These are phyloP conservation scores for Selenicereus undatus DNA, from an alignment of 148 eudicot genomes.

Conservation along the genomic window DNA sequence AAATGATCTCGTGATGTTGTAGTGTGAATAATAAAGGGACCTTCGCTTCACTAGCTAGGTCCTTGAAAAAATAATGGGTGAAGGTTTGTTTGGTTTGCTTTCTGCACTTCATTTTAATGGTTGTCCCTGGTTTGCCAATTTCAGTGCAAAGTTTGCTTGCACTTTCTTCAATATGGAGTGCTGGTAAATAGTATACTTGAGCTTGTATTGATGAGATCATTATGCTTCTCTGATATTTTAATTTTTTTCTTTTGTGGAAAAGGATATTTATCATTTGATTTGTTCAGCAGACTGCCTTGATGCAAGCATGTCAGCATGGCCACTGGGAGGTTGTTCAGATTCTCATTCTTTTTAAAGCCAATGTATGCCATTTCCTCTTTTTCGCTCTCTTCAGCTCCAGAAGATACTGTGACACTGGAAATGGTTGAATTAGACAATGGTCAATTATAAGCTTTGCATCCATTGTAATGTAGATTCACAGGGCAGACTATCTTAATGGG, in stretches of 20 bases:
- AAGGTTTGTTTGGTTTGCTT: background rate
- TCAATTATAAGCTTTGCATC: conserved; percentile 1
- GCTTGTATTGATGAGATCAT: conserved; percentile 9
- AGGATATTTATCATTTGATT: background rate
- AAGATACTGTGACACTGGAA: background rate
- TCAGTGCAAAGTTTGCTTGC: background rate
- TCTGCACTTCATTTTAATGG: background rate
- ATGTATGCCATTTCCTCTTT: conserved; percentile 46
- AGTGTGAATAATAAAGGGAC: no score
- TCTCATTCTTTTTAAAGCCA: conserved; percentile 74
- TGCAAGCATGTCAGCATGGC: conserved; percentile 99
- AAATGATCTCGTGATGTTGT: background rate
- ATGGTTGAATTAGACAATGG: background rate
- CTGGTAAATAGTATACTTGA: background rate
- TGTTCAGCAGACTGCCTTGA: conserved; percentile 77
- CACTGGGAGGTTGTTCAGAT: conserved; percentile 97
- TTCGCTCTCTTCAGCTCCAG: background rate
- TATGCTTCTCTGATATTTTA: background rate
- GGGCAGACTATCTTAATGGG: conserved; percentile 84
- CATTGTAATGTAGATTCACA: conserved; percentile 59
- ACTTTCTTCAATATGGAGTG: background rate
- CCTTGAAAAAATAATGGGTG: no score
- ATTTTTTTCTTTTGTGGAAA: background rate
- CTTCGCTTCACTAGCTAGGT: no score
- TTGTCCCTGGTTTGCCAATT: background rate